These are phyloP conservation scores for Naegleria fowleri DNA, from an alignment of 208 protist genomes.

Conservation along the genomic window DNA sequence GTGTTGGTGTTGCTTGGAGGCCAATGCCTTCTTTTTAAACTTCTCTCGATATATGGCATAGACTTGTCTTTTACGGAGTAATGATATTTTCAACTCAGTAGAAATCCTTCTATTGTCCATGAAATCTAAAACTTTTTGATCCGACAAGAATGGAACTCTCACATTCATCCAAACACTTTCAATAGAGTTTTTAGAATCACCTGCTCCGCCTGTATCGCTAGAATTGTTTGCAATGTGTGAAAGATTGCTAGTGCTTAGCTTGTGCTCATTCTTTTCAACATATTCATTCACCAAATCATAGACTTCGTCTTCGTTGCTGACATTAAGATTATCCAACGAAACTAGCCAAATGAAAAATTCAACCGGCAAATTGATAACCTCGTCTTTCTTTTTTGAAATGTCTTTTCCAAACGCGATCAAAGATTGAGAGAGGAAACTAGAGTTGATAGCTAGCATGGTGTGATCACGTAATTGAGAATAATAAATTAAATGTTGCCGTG, in stretches of 20 bases:
- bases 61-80: neutral
- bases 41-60: neutral
- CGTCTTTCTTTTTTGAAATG: neutral
- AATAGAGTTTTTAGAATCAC: neutral
- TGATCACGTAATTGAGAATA: neutral
- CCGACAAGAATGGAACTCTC: neutral
- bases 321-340: neutral
- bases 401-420: neutral
- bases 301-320: neutral
- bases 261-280: neutral
- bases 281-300: neutral
- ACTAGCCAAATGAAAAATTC: neutral
- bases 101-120: neutral
- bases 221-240: neutral
- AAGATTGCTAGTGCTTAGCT: neutral
- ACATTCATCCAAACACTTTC: neutral
- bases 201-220: neutral
- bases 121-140: neutral
- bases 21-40: neutral
- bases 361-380: neutral
- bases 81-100: neutral
- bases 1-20: neutral
- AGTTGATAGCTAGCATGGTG: neutral
- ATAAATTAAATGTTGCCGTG: neutral
- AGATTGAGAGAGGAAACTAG: neutral